Evolutionary conservation across 2,329 filamentous ascomycete species (phyloP), one percentile per base, ranked within the genome.

Genomic region (Cytospora piceicola): DNA sequence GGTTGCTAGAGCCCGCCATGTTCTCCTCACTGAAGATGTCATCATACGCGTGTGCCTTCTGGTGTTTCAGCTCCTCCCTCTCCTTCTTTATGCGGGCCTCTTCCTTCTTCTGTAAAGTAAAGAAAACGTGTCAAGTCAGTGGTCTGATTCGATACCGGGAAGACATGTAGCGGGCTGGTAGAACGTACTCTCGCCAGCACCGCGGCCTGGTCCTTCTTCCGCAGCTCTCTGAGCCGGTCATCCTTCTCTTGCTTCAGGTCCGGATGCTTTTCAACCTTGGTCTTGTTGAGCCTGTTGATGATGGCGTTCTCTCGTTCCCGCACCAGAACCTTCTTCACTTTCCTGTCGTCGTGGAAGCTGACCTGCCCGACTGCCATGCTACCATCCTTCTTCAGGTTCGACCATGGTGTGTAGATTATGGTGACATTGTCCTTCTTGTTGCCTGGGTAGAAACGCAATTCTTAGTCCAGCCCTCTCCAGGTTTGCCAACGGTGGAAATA

Each of bases 401-500:
- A 91, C 76, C 95, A 98, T 8, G 95, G 95, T 5, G 95, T 99
- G 81, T 99, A 99, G 74, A 99, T 96, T 74, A 99, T 78, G 20
- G 93, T 96, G 73, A 99, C 83, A 78, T 98, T 98, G 78, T 98
- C 94, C 78, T 97, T 98, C 80, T 99, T 99, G 82, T 99, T 99
- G 69, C 95, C 91, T 94, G 51, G 32, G n/a, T 11, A 42, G 11
- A 32, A 8, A 22, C 4, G n/a, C 8, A 24, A 24, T 14, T 14
- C 2, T 49, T n/a, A 49, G 46, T 49, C 2, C n/a, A 24, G 24
- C 9, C 20, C 7, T 32, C 39, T 12, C n/a, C 15, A 20, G 34
- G 4, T 42, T 4, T 30, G 27, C 8, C 3, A 42, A 14, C 11
- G 15, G 12, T 22, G 39, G 24, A 14, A 29, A 29, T 34, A 20